Evolutionary conservation across 2,329 filamentous ascomycete species (phyloP).

Genomic region (Parastagonospora nodorum): DNA sequence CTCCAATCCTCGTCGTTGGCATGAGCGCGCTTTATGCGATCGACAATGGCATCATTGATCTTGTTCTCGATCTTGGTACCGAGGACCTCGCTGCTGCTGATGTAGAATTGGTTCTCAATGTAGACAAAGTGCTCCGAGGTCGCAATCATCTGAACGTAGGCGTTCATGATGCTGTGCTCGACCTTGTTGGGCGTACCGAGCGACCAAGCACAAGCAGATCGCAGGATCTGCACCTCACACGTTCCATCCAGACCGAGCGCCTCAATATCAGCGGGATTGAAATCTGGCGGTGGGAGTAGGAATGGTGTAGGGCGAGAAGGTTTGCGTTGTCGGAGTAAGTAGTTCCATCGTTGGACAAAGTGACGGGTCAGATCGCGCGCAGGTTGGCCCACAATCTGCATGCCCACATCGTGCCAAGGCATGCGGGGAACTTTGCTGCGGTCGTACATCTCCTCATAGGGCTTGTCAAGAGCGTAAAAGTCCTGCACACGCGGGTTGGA

Average conservation of each 20-base stretch:
- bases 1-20: conserved; percentile 88
- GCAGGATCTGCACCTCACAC: conserved; percentile 93
- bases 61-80: conserved; percentile 87
- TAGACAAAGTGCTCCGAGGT: conserved; percentile 97
- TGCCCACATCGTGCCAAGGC: conserved; percentile 98
- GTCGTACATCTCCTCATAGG: conserved; percentile 99
- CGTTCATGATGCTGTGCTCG: conserved; percentile 94
- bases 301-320: conserved; percentile 93
- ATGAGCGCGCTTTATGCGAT: conserved; percentile 84
- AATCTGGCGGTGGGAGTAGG: conserved; percentile 90
- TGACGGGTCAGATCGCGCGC: conserved; percentile 92
- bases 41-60: conserved; percentile 92
- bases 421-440: conserved; percentile 85
- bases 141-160: conserved; percentile 92
- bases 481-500: conserved; percentile 95
- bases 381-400: conserved; percentile 97
- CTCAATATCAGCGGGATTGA: conserved; percentile 82
- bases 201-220: conserved; percentile 90
- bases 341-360: conserved; percentile 98
- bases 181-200: conserved; percentile 80
- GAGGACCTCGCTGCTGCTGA: conserved; percentile 88
- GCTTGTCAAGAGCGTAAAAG: conserved; percentile 89
- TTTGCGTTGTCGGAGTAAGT: conserved; percentile 88
- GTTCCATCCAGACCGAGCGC: conserved; percentile 87
- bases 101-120: conserved; percentile 98